Conservation (phyloP, 768 basidiomycete species). For the Leccinum pellstonianum region DNA sequence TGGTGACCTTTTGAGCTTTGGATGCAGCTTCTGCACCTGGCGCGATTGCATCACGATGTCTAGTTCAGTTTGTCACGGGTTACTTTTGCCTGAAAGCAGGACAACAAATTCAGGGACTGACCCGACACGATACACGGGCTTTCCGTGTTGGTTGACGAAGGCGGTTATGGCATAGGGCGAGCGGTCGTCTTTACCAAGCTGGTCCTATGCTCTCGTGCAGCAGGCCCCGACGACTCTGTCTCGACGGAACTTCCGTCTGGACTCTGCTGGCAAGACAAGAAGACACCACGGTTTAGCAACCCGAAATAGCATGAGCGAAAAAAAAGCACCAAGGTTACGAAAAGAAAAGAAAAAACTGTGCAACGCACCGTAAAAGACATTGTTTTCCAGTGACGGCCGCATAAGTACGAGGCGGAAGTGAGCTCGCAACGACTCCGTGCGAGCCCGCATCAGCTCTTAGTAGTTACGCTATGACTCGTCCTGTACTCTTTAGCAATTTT, state of each 20-base stretch:
- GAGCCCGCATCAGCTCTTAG: no score
- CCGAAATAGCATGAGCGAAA: no score
- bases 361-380: no score
- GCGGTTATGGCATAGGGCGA: conserved; percentile 82
- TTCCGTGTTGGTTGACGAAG: conserved; percentile 78
- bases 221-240: conserved; percentile 52
- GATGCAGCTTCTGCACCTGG: conserved; percentile 57
- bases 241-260: conserved; percentile 23
- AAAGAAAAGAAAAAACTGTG: no score
- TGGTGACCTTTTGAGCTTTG: conserved; percentile 33
- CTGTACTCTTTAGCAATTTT: no score
- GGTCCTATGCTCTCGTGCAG: conserved; percentile 74
- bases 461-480: no score
- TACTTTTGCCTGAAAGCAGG: background rate
- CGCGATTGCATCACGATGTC: conserved; percentile 60
- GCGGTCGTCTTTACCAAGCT: conserved; percentile 56
- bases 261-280: no score
- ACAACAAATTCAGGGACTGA: conserved; percentile 37
- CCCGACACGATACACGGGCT: conserved; percentile 69
- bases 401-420: no score
- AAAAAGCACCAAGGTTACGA: no score
- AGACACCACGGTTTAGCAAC: no score
- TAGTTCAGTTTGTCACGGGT: conserved; percentile 25
- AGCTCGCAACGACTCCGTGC: no score
- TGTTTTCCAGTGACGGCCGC: background rate